Base-by-base conservation (phyloP, 805 yeast species). In the Phaffomyces opuntiae region DNA sequence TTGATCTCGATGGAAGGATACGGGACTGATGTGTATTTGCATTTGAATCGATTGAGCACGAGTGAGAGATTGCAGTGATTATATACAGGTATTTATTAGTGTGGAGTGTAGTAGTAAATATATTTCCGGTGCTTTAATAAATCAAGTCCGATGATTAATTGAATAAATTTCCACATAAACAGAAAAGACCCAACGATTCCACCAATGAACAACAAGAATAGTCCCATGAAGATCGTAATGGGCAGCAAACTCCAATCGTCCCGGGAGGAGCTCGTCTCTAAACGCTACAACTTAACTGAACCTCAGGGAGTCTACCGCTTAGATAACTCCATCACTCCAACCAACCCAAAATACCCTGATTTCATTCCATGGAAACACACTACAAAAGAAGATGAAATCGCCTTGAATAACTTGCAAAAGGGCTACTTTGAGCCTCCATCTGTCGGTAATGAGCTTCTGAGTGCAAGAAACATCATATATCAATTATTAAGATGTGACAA, bases 1-100 rank as follows among this genome's bases (percentile, higher is more conserved):
- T 72, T 89, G 57, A 88, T 87, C 46, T 79, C 88, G 32, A 87
- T 89, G 95, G 96, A 88, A 64, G 96, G 96, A 9, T 87, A 88
- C 59, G 96, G 96, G 14, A 88, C 96, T 1, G 96, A 88, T 61
- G 96, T 87, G 2, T 89, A 88, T 57, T 64, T 89, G 58, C 96
- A 89, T 65, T 71, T 88, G 61, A 88, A 88, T 64, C 72, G 95
- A 45, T 75, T 88, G 55, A 80, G 84, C 54, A 77, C 84, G 43
- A 77, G 83, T 24, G 61, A 57, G 38, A 52, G 57, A 36, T 37
- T 57, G 17, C 12, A 33, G 19, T 16, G 36, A 33, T 16, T n/a
- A 31, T 13, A 31, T 31, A 31, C 34, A 48, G 32, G 24, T 48
- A 31, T 26, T 19, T 16, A 41, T 24, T 29, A 29, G 13, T 29